These are phyloP conservation scores for Zymoseptoria brevis DNA, from an alignment of 2,329 filamentous ascomycete genomes.

Conservation along the genomic window DNA sequence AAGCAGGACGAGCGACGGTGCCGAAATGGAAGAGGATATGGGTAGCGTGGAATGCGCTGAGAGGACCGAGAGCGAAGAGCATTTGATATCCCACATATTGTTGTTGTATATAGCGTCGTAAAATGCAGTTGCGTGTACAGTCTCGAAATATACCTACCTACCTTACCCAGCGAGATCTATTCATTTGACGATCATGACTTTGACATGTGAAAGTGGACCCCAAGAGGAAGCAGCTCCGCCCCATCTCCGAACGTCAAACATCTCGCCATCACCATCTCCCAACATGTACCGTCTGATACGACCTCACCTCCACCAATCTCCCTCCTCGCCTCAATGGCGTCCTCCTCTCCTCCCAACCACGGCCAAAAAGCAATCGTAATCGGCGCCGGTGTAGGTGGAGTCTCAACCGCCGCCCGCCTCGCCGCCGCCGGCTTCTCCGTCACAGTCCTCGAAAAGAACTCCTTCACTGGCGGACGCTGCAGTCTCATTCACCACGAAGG, in stretches of 20 bases:
- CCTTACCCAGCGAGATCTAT: too few relatives aligned
- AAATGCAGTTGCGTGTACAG: not conserved
- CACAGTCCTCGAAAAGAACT: conserved; percentile 73
- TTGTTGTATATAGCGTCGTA: not conserved
- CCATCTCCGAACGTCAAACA: not conserved
- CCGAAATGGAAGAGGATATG: conserved; percentile 42
- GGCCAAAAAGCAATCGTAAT: conserved; percentile 41
- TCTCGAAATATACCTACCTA: not conserved
- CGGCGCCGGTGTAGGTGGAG: conserved; percentile 62
- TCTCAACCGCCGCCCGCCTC: conserved; percentile 61
- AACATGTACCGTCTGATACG: not conserved
- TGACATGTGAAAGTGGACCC: not conserved
- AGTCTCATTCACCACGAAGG: conserved; percentile 55
- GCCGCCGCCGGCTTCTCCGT: conserved; percentile 62
- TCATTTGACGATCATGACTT: not conserved
- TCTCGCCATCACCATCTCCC: not conserved
- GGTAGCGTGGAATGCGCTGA: conserved; percentile 53
- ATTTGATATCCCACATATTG: conserved; percentile 2
- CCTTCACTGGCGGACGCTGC: conserved; percentile 63
- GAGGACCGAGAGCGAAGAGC: conserved; percentile 13
- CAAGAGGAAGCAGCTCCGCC: not conserved
- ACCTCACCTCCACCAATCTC: not conserved
- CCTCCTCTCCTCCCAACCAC: not conserved
- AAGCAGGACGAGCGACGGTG: conserved; percentile 40
- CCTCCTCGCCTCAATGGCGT: not conserved